A percentile compares a stretch with the other conserved stretches of the same genome.
Evolutionary conservation across 805 yeast species (phyloP).

Genomic region (Ogataea sp.): DNA sequence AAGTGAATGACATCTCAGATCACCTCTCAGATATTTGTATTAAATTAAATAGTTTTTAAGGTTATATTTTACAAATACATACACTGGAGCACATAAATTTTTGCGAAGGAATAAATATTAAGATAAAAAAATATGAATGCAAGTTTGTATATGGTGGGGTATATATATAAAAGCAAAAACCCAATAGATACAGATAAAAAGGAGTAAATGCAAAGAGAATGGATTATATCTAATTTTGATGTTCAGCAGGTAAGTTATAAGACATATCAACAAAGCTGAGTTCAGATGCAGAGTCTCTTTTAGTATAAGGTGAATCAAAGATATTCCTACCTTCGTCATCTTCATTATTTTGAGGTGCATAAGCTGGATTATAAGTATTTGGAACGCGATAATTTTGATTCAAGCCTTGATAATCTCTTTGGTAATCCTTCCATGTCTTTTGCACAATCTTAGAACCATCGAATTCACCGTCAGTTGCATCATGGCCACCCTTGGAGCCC

Average conservation of each 20-base stretch:
- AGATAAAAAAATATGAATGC: no score
- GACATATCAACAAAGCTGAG: neutral
- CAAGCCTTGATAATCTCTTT: constrained; percentile 43
- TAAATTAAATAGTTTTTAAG: constrained; percentile 8
- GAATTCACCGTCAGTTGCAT: constrained; percentile 69
- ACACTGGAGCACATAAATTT: no score
- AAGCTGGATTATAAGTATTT: constrained; percentile 18
- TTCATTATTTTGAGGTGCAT: constrained; percentile 5
- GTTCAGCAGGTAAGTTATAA: neutral
- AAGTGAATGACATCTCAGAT: constrained; percentile 10
- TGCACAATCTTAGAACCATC: constrained; percentile 86
- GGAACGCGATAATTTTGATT: constrained; percentile 11
- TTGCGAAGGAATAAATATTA: no score
- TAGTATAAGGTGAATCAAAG: neutral
- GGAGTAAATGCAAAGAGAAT: no score
- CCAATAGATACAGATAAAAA: no score
- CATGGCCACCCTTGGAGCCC: constrained; percentile 62
- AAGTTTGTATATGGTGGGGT: no score
- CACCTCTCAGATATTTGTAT: constrained; percentile 11
- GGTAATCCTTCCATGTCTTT: constrained; percentile 94
- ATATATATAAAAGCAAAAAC: no score
- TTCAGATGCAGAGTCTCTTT: neutral
- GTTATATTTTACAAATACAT: no score
- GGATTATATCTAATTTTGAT: neutral
- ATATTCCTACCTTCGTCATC: constrained; percentile 1